These are phyloP conservation scores for Centrapalus pauciflorus DNA, from an alignment of 129 eudicot genomes.

Conservation along the genomic window DNA sequence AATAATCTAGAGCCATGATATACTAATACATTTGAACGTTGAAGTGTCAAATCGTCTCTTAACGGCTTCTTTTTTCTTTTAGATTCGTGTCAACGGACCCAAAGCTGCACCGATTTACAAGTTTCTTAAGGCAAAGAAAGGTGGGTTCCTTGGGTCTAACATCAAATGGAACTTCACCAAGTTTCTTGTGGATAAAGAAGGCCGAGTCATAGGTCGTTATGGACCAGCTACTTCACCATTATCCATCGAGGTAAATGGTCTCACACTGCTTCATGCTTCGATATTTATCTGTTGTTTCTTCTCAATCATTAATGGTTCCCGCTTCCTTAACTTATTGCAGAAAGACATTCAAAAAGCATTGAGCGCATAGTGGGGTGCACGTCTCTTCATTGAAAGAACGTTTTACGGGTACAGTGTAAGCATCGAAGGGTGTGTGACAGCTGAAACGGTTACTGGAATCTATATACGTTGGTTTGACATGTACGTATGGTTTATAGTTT, in stretches of 20 bases:
- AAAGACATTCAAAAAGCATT: conserved; percentile 63
- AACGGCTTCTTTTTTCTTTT: neutral
- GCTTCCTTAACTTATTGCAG: conserved; percentile 32
- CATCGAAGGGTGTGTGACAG: neutral
- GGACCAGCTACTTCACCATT: conserved; percentile 64
- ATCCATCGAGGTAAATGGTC: conserved; percentile 53
- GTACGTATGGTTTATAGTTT: conserved; percentile 13
- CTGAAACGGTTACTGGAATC: conserved; percentile 1
- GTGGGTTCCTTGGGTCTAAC: conserved; percentile 51
- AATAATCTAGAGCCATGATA: too few relatives aligned
- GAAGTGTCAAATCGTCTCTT: neutral
- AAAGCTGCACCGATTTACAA: conserved; percentile 71
- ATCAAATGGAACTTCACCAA: conserved; percentile 97
- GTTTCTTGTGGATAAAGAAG: conserved; percentile 87
- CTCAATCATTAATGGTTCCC: neutral
- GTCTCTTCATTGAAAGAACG: conserved; percentile 1
- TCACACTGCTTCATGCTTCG: neutral
- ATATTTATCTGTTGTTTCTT: neutral
- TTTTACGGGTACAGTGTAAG: neutral
- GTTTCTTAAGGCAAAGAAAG: conserved; percentile 74
- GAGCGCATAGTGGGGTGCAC: conserved; percentile 4
- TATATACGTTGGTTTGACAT: neutral
- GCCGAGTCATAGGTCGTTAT: conserved; percentile 61
- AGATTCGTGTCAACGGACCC: conserved; percentile 81
- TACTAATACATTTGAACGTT: conserved; percentile 1